A percentile compares a stretch with the other conserved stretches of the same genome.
Evolutionary conservation across 1,284 basidiomycete species (phyloP).

Genomic region (Hymenochaete sp.): DNA sequence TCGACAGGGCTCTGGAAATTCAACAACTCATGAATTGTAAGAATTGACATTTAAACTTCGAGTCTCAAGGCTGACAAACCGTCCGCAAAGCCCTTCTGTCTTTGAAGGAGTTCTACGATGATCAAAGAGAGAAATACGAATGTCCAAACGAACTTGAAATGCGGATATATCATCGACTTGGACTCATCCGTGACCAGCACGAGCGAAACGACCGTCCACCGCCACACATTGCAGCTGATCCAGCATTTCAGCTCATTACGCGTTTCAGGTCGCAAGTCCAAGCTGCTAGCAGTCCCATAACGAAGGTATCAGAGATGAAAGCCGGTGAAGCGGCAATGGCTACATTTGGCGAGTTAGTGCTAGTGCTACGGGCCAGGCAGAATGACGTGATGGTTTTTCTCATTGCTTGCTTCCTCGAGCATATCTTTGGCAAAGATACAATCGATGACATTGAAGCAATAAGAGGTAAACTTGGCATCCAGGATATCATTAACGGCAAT

Average conservation of each 20-base stretch:
- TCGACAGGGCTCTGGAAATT: conserved; percentile 72
- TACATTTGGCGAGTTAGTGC: conserved; percentile 53
- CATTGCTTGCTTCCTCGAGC: conserved; percentile 66
- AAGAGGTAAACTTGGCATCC: conserved; percentile 48
- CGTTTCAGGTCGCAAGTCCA: conserved; percentile 78
- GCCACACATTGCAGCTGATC: conserved; percentile 56
- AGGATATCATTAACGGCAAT: conserved; percentile 77
- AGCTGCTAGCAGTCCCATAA: conserved; percentile 67
- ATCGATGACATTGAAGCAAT: conserved; percentile 73
- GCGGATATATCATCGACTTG: conserved; percentile 88
- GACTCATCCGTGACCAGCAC: conserved; percentile 79
- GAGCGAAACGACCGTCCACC: conserved; percentile 83
- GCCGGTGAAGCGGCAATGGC: conserved; percentile 60
- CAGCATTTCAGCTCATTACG: conserved; percentile 75
- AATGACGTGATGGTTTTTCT: conserved; percentile 65
- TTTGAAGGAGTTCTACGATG: conserved; percentile 90
- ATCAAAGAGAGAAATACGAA: conserved; percentile 58
- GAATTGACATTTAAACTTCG: conserved; percentile 25
- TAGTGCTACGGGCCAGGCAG: conserved; percentile 46
- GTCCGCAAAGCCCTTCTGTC: conserved; percentile 71
- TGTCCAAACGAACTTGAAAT: conserved; percentile 90
- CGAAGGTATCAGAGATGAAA: conserved; percentile 48
- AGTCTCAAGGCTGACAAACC: neutral
- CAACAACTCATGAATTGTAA: conserved; percentile 86
- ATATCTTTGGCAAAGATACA: conserved; percentile 61